Percentiles rank a stretch among this genome's conserved stretches.
Evolutionary conservation across 78 protist species (phyloP).

Genomic region (Dictyostelium purpureum): DNA sequence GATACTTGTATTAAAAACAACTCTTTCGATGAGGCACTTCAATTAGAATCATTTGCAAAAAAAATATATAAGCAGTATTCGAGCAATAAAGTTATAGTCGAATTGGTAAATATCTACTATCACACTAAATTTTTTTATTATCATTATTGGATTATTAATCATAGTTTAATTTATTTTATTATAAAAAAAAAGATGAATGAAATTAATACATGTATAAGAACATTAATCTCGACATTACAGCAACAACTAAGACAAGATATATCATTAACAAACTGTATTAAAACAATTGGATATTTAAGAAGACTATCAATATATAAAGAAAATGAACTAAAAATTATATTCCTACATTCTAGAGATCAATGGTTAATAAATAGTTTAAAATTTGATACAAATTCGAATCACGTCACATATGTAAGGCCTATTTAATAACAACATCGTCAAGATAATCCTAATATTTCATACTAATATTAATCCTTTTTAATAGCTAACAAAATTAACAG

Average conservation of each 20-base stretch:
- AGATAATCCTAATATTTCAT: neutral
- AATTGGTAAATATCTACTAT: slow-evolving; percentile 3
- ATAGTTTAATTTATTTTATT: neutral
- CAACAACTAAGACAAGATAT: slow-evolving; percentile 34
- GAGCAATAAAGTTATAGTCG: slow-evolving; percentile 9
- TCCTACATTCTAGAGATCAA: slow-evolving; percentile 54
- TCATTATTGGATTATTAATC: neutral
- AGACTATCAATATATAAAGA: slow-evolving; percentile 47
- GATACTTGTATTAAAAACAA: slow-evolving; percentile 63
- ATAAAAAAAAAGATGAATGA: neutral
- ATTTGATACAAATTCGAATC: slow-evolving; percentile 26
- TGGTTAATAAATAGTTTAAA: slow-evolving; percentile 56
- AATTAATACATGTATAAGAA: slow-evolving; percentile 4
- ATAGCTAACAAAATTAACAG: slow-evolving; percentile 71
- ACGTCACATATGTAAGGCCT: slow-evolving; percentile 30
- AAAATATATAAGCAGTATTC: slow-evolving; percentile 61
- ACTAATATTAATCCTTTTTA: neutral
- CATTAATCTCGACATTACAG: slow-evolving; percentile 18
- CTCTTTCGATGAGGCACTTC: slow-evolving; percentile 65
- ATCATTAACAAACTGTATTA: slow-evolving; percentile 43
- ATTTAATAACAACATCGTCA: neutral
- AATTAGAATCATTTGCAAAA: slow-evolving; percentile 56
- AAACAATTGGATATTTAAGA: slow-evolving; percentile 50
- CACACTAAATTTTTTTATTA: neutral
- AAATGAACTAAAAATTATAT: slow-evolving; percentile 51